Conservation (phyloP, 805 yeast species). For the Kazachstania kunashirensis region DNA sequence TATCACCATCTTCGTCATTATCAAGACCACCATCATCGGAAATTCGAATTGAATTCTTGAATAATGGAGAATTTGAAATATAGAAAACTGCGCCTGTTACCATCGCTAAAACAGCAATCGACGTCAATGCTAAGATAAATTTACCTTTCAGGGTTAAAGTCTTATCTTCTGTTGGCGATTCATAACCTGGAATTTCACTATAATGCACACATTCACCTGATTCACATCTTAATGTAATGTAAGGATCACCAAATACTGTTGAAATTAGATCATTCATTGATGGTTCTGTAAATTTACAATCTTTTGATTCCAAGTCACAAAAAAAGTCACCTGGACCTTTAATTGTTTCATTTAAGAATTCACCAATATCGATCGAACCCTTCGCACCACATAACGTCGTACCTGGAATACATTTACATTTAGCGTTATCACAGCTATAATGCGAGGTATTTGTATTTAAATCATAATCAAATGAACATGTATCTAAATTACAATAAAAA, state of each 20-base stretch:
- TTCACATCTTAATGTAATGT: conserved; percentile 67
- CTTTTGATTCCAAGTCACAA: conserved; percentile 54
- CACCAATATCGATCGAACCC: conserved; percentile 91
- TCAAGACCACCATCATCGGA: conserved; percentile 20
- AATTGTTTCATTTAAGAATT: conserved; percentile 81
- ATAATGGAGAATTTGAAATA: conserved; percentile 53
- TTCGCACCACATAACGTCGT: conserved; percentile 88
- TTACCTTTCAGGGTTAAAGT: conserved; percentile 30
- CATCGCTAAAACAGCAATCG: conserved; percentile 31
- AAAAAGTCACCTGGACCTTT: conserved; percentile 87
- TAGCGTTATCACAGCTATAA: conserved; percentile 65
- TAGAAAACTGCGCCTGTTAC: conserved; percentile 32
- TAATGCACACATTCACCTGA: conserved; percentile 90
- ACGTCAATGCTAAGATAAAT: conserved; percentile 33
- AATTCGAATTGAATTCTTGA: conserved; percentile 26
- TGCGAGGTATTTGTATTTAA: conserved; percentile 54
- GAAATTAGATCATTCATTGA: conserved; percentile 87
- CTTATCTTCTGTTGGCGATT: conserved; percentile 42
- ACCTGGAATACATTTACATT: conserved; percentile 88
- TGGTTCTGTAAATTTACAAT: conserved; percentile 84
- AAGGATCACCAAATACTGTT: conserved; percentile 91
- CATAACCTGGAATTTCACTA: conserved; percentile 88
- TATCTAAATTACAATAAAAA: conserved; percentile 73
- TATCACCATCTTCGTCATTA: conserved; percentile 22
- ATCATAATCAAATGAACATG: conserved; percentile 66